These are phyloP conservation scores for Rhizophagus clarus DNA, from an alignment of 192 early-diverging fungal species.

Conservation along the genomic window DNA sequence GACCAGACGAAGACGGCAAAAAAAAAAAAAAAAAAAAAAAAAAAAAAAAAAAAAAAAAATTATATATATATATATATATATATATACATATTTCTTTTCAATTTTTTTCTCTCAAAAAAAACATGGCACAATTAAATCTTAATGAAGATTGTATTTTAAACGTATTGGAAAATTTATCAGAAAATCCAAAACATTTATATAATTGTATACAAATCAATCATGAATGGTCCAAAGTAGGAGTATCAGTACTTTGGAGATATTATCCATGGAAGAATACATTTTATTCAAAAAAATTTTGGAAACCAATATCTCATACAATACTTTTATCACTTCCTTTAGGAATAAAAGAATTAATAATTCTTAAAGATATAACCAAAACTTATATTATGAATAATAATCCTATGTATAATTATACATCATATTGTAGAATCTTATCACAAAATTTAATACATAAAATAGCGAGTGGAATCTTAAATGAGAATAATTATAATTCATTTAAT, in stretches of 20 bases:
- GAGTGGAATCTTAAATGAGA: background rate
- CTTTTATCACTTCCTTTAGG: background rate
- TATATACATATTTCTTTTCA: background rate
- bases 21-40: too few species aligned
- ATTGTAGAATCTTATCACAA: background rate
- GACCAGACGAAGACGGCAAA: too few species aligned
- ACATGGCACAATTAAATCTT: background rate
- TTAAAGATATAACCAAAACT: background rate
- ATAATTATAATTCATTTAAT: background rate
- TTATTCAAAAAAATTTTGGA: background rate
- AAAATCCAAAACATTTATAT: background rate
- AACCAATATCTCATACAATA: background rate
- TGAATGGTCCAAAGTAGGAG: background rate
- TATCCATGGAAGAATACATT: background rate
- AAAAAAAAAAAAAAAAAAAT: too few species aligned
- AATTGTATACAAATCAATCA: background rate
- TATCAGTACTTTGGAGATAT: background rate
- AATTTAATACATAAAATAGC: background rate
- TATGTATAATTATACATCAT: background rate
- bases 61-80: too few species aligned
- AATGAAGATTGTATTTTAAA: background rate
- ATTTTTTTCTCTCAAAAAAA: background rate
- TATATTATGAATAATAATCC: background rate
- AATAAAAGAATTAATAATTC: background rate
- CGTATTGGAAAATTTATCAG: background rate